Percentiles rank a stretch among this genome's conserved stretches.
Evolutionary conservation across 139 green algal species (phyloP).

Genomic region (Haematococcus lacustris): DNA sequence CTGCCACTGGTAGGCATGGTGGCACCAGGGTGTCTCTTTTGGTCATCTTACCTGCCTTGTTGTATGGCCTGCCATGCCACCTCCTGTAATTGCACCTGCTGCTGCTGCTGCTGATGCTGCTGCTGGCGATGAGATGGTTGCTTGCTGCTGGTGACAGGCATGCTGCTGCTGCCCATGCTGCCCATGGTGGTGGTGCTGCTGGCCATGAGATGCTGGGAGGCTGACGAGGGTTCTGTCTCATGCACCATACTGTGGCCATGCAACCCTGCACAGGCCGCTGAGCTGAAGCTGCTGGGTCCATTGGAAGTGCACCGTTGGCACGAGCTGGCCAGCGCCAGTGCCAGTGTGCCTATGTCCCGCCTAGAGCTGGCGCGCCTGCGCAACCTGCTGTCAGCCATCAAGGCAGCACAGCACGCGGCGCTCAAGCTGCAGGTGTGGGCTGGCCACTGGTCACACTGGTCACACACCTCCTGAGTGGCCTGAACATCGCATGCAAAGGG

Average conservation of each 20-base stretch:
- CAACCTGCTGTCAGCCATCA: constrained; percentile 5
- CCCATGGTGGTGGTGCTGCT: no score
- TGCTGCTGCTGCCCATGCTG: neutral
- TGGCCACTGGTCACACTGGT: no score
- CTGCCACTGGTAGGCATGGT: constrained; percentile 6
- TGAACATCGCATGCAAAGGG: neutral
- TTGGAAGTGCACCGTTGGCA: constrained; percentile 14
- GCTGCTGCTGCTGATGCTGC: neutral
- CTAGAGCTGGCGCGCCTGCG: constrained; percentile 12
- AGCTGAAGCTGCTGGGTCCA: constrained; percentile 10
- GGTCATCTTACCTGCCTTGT: neutral
- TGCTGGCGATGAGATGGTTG: neutral
- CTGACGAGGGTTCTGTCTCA: no score
- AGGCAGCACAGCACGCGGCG: constrained; percentile 2
- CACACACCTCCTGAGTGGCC: neutral
- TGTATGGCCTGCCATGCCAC: neutral
- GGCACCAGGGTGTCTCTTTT: neutral
- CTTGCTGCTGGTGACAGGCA: neutral
- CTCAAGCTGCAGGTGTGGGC: constrained; percentile 7
- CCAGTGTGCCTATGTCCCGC: neutral
- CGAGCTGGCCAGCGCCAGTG: constrained; percentile 5
- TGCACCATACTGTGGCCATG: no score
- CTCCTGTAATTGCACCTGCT: neutral
- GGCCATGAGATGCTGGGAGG: no score
- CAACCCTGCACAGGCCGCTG: constrained; percentile 20